A percentile compares a stretch with the other conserved stretches of the same genome.
Evolutionary conservation across 192 early-diverging fungal species (phyloP).

Genomic region (Entomortierella beljakovae): DNA sequence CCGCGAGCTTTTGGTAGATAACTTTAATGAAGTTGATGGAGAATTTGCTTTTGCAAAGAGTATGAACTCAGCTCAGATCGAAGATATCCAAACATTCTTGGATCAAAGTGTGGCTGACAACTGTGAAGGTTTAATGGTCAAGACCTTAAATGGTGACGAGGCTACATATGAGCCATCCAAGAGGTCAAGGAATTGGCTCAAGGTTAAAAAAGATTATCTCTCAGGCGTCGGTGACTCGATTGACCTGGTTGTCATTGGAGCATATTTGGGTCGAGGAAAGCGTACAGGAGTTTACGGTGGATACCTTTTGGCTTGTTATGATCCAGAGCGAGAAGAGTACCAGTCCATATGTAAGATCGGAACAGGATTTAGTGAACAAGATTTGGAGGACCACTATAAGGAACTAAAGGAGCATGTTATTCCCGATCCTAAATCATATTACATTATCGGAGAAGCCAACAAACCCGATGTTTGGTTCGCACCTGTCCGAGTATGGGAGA

Average conservation of each 20-base stretch:
- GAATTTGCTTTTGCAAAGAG: conserved; percentile 91
- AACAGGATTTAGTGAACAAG: conserved; percentile 95
- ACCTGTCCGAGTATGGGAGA: conserved; percentile 93
- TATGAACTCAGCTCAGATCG: conserved; percentile 85
- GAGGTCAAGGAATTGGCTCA: conserved; percentile 98
- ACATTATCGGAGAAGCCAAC: conserved; percentile 78
- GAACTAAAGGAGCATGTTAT: conserved; percentile 83
- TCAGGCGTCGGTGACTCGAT: conserved; percentile 94
- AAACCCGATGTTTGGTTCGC: conserved; percentile 98
- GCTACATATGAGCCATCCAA: conserved; percentile 96
- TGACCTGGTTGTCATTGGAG: conserved; percentile 98
- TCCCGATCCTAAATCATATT: conserved; percentile 82
- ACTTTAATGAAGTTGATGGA: conserved; percentile 84
- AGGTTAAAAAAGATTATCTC: conserved; percentile 99
- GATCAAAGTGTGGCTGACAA: conserved; percentile 84
- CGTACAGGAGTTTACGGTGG: conserved; percentile 96
- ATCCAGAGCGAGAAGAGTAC: conserved; percentile 94
- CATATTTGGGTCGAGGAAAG: conserved; percentile 93
- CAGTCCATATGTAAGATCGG: conserved; percentile 99
- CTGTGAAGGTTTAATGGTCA: conserved; percentile 99
- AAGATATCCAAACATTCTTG: conserved; percentile 95
- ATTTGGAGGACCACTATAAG: conserved; percentile 78
- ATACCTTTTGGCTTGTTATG: conserved; percentile 96
- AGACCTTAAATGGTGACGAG: conserved; percentile 87
- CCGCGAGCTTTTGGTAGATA: conserved; percentile 73